Evolutionary conservation across 2,329 filamentous ascomycete genomes (phyloP), one percentile per base, ranked within the genome.

Genomic region (Thermoascus crustaceus): DNA sequence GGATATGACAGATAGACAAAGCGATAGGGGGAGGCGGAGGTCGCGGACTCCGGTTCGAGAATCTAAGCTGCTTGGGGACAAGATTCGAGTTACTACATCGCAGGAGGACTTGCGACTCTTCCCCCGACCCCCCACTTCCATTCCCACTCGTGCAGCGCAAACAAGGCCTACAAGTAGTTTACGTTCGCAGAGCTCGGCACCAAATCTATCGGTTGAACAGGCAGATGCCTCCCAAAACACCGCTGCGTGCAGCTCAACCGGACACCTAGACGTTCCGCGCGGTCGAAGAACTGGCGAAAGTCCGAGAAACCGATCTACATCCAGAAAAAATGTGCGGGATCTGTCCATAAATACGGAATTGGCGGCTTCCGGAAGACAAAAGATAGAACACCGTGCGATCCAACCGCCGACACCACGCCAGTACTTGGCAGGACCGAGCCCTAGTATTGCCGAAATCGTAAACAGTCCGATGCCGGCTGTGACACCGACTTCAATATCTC

Each of bases 381-480:
- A 57, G 38, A 56, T 63, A 17, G 37, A 48, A 5, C 59, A 61
- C 33, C 44, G 50, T 11, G 57, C 55, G 10, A 58, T 60, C 16
- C 56, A 58, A 37, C 59, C 59, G 17, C 55, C 58, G 20, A 61
- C 53, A 2, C 58, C 58, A 1, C 55, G 44, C n/a, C 47, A 38
- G 13, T 42, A 47, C 13, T 30, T 39, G 32, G 53, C 50, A 4
- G 18, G 35, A 25, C 49, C 47, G 22, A 52, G 52, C 30, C 50
- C 57, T 10, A 65, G 53, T 35, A 63, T 65, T 39, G 60, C 59
- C 35, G 60, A 64, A 39, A 53, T 65, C 16, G 60, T 66, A 50
- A 59, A 61, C 35, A 64, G 54, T 18, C 61, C 60, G 20, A 29
- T 62, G n/a, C 54, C 55, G 5, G 43, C 49, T 9, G 42, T 39